Conservation (phyloP, 2,329 filamentous ascomycete species). For the Ophiostoma pallidulum region DNA sequence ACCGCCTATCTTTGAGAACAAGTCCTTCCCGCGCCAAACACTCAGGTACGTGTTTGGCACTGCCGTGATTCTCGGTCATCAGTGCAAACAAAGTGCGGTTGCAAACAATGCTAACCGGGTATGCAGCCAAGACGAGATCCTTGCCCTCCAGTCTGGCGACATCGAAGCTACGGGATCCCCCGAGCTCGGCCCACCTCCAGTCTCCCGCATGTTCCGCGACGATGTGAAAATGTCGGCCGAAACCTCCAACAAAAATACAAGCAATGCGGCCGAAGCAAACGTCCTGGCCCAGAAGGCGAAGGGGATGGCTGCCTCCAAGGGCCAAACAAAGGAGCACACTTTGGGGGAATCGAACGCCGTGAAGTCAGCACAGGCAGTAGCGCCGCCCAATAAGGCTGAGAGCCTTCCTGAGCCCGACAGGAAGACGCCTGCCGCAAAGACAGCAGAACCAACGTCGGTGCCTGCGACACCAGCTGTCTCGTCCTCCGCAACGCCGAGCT, state of each 20-base stretch:
- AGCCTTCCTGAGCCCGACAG: neutral
- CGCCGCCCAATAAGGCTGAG: neutral
- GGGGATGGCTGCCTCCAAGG: neutral
- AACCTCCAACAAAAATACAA: constrained; percentile 27
- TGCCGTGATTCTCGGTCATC: neutral
- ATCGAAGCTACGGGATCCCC: constrained; percentile 50
- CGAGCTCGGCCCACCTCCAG: constrained; percentile 56
- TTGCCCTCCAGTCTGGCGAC: constrained; percentile 45
- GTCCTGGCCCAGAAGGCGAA: neutral
- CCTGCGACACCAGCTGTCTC: neutral
- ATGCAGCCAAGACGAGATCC: constrained; percentile 51
- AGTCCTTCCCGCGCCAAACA: constrained; percentile 56
- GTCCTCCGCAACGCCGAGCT: neutral
- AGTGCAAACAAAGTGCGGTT: constrained; percentile 23
- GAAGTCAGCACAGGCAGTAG: neutral
- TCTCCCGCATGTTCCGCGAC: constrained; percentile 37
- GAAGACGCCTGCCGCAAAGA: neutral
- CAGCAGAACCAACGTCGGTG: neutral
- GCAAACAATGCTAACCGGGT: constrained; percentile 22
- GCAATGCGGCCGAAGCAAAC: neutral
- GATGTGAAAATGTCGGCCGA: neutral
- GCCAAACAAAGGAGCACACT: too few relatives aligned
- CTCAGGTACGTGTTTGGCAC: constrained; percentile 47
- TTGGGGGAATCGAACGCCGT: neutral
- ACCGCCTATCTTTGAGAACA: constrained; percentile 61